Conservation (phyloP, 176 grass and related monocot species). For the Alloteropsis semialata region DNA sequence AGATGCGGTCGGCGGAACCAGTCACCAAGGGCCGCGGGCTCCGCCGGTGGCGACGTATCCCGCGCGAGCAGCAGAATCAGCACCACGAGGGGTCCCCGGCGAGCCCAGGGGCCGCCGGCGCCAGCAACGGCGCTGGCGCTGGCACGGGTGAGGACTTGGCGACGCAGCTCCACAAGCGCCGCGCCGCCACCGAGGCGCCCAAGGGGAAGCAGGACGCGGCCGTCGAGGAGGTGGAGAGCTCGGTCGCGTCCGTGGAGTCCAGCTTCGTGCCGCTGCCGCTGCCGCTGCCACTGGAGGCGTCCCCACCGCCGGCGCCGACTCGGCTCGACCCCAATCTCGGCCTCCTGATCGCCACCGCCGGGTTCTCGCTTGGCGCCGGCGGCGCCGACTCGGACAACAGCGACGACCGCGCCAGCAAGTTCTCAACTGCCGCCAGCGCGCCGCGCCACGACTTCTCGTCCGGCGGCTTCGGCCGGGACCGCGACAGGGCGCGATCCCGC, state of each 20-base stretch:
- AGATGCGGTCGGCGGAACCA: neutral
- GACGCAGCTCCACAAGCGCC: constrained; percentile 66
- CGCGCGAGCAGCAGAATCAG: constrained; percentile 45
- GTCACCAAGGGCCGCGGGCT: constrained; percentile 51
- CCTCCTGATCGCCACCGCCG: constrained; percentile 46
- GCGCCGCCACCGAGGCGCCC: constrained; percentile 21
- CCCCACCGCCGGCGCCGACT: constrained; percentile 29
- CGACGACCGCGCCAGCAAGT: constrained; percentile 82
- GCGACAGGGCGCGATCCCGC: constrained; percentile 41
- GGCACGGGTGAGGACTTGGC: constrained; percentile 26
- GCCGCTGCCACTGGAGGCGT: constrained; percentile 11
- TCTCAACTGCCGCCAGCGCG: constrained; percentile 57
- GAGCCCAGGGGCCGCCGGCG: constrained; percentile 6
- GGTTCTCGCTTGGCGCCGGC: constrained; percentile 68
- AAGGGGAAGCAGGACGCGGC: constrained; percentile 42
- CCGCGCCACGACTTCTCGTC: constrained; percentile 50
- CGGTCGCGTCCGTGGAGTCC: constrained; percentile 71
- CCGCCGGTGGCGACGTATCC: constrained; percentile 63
- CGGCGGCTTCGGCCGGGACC: constrained; percentile 38
- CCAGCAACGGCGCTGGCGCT: neutral
- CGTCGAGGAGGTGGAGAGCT: constrained; percentile 50
- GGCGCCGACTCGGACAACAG: constrained; percentile 82
- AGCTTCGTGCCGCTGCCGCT: constrained; percentile 24
- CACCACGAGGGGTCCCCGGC: constrained; percentile 39
- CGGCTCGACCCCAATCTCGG: constrained; percentile 49